Conservation (phyloP, 2,329 filamentous ascomycete species). For the Plectosphaerella sp. region DNA sequence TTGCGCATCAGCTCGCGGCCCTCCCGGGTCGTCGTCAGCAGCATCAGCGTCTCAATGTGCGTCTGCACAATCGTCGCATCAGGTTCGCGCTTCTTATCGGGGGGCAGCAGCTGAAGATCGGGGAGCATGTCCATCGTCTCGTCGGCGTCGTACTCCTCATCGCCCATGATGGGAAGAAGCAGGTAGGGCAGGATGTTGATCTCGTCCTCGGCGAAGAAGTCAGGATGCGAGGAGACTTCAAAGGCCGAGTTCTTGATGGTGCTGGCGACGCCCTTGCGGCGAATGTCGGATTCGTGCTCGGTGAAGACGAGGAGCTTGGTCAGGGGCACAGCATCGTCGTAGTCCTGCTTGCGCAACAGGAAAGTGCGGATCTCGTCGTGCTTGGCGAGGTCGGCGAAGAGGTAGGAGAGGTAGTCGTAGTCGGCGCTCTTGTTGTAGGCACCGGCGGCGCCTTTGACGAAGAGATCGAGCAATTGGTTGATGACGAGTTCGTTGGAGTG, state of each 20-base stretch:
- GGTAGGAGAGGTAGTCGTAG: constrained; percentile 89
- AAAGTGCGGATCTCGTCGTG: constrained; percentile 70
- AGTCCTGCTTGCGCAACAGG: constrained; percentile 68
- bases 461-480: constrained; percentile 91
- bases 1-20: constrained; percentile 71
- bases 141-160: constrained; percentile 82
- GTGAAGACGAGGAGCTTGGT: constrained; percentile 94
- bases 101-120: constrained; percentile 82
- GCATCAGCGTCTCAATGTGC: constrained; percentile 81
- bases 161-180: constrained; percentile 80
- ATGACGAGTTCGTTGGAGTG: constrained; percentile 69
- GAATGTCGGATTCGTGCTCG: constrained; percentile 76
- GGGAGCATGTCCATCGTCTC: constrained; percentile 83
- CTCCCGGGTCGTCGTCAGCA: constrained; percentile 74
- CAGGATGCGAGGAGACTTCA: constrained; percentile 66
- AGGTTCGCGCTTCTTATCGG: constrained; percentile 81
- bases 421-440: constrained; percentile 79
- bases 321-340: constrained; percentile 81
- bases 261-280: constrained; percentile 89
- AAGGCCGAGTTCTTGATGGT: constrained; percentile 95
- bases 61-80: constrained; percentile 75
- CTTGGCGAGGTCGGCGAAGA: constrained; percentile 90
- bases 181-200: constrained; percentile 86
- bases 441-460: constrained; percentile 84
- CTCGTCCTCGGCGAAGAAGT: constrained; percentile 65